Conservation (phyloP, 257 asterid genomes). For the Thymus mandschuricus region DNA sequence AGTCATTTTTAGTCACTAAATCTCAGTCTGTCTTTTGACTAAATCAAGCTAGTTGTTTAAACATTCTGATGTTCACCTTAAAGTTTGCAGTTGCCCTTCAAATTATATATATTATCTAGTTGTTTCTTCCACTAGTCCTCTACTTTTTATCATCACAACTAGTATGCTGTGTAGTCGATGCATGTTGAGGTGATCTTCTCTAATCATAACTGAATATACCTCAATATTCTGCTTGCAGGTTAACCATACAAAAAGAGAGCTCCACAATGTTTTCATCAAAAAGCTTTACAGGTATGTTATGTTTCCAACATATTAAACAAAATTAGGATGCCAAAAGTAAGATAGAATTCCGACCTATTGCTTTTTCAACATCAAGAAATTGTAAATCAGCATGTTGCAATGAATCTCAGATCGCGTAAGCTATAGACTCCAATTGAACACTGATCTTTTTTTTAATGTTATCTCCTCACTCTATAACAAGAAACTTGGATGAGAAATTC, state of each 20-base stretch:
- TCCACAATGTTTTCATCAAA: conserved; percentile 85
- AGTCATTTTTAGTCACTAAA: background rate
- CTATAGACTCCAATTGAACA: conserved; percentile 15
- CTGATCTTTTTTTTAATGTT: background rate
- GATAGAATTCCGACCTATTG: conserved; percentile 25
- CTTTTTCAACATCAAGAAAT: background rate
- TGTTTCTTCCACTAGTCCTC: background rate
- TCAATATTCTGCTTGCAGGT: conserved; percentile 57
- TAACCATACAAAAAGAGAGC: conserved; percentile 91
- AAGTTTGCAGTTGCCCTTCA: background rate
- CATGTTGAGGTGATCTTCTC: conserved; percentile 10
- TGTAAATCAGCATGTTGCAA: background rate
- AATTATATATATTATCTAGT: background rate
- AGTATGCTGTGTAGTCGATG: background rate
- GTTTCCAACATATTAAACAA: conserved; percentile 13
- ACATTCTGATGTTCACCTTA: conserved; percentile 11
- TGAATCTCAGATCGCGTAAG: background rate
- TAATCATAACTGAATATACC: conserved; percentile 3
- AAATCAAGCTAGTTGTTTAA: background rate
- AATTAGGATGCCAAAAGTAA: conserved; percentile 14
- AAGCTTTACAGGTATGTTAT: conserved; percentile 85
- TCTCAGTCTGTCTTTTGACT: background rate
- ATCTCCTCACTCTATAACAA: conserved; percentile 1
- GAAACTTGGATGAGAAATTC: background rate
- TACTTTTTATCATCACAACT: background rate